Evolutionary conservation across 371 early-diverging fungal genomes (phyloP).

Genomic region (Fennellomyces sp.): DNA sequence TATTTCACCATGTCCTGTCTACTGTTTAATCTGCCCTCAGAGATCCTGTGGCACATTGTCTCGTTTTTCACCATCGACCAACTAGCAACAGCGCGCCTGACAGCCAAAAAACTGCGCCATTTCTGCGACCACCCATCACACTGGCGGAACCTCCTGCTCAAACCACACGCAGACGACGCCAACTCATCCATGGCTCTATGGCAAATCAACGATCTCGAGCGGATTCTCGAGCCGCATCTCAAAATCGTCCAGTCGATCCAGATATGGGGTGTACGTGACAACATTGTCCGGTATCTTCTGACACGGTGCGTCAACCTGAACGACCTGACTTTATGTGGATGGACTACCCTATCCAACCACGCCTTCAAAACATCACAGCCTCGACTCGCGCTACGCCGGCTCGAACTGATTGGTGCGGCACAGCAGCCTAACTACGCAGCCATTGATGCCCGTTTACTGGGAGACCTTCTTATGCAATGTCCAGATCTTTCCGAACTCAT

Average conservation of each 20-base stretch:
- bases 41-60: conserved; percentile 17
- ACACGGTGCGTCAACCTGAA: conserved; percentile 19
- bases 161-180: neutral
- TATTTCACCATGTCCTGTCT: neutral
- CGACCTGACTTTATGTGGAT: conserved; percentile 32
- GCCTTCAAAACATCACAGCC: conserved; percentile 16
- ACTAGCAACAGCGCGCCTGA: conserved; percentile 19
- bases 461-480: conserved; percentile 24
- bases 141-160: conserved; percentile 27
- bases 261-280: conserved; percentile 44
- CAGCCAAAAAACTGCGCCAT: conserved; percentile 12
- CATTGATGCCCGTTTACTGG: conserved; percentile 29
- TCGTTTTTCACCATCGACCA: conserved; percentile 14
- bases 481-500: conserved; percentile 31
- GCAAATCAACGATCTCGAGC: conserved; percentile 25
- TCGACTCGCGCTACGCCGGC: conserved; percentile 14
- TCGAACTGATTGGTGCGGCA: conserved; percentile 29
- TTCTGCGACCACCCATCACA: conserved; percentile 30
- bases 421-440: conserved; percentile 33
- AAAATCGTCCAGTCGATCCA: conserved; percentile 19
- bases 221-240: conserved; percentile 29
- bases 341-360: conserved; percentile 40
- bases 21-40: conserved; percentile 17
- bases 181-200: conserved; percentile 16
- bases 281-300: conserved; percentile 33